Conservation (phyloP, 2,329 filamentous ascomycete species). For the Diaporthe capsici region DNA sequence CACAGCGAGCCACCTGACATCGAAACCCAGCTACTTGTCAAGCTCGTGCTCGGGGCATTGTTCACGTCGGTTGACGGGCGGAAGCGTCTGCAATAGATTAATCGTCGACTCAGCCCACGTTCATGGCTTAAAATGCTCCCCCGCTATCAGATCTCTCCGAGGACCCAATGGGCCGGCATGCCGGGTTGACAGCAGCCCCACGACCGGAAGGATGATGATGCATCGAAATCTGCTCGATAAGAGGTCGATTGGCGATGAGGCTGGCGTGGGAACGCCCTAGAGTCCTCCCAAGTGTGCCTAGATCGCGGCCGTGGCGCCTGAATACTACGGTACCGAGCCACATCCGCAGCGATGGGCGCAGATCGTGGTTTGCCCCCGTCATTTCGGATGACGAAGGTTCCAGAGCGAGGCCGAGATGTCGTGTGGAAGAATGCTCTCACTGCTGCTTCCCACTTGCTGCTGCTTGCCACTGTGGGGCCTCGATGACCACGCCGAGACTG, state of each 20-base stretch:
- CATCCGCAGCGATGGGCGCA: slow-evolving; percentile 14
- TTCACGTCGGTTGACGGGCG: slow-evolving; percentile 30
- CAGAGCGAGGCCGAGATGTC: slow-evolving; percentile 10
- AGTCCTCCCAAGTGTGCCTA: background rate
- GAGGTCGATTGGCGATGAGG: background rate
- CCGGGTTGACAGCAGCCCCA: background rate
- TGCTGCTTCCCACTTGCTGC: background rate
- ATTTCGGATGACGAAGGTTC: slow-evolving; percentile 33
- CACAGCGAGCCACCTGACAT: slow-evolving; percentile 29
- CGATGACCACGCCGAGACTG: slow-evolving; percentile 31
- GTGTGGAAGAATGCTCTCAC: slow-evolving; percentile 4
- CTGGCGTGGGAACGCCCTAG: background rate
- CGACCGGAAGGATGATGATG: slow-evolving; percentile 11
- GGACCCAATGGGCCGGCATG: slow-evolving; percentile 4
- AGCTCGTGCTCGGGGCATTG: slow-evolving; percentile 33
- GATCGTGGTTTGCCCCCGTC: slow-evolving; percentile 20
- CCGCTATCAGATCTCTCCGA: slow-evolving; percentile 12
- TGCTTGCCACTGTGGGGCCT: slow-evolving; percentile 21
- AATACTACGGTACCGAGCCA: background rate
- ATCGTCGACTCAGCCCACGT: slow-evolving; percentile 26
- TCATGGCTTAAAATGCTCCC: slow-evolving; percentile 14
- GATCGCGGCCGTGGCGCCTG: background rate
- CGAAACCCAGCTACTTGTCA: background rate
- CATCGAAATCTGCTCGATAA: slow-evolving; percentile 15
- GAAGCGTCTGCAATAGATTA: slow-evolving; percentile 34